Percentiles rank a stretch among this genome's conserved stretches.
Conservation (phyloP, 2,329 filamentous ascomycete genomes). For the Neophaeococcomyces mojaviensis region DNA sequence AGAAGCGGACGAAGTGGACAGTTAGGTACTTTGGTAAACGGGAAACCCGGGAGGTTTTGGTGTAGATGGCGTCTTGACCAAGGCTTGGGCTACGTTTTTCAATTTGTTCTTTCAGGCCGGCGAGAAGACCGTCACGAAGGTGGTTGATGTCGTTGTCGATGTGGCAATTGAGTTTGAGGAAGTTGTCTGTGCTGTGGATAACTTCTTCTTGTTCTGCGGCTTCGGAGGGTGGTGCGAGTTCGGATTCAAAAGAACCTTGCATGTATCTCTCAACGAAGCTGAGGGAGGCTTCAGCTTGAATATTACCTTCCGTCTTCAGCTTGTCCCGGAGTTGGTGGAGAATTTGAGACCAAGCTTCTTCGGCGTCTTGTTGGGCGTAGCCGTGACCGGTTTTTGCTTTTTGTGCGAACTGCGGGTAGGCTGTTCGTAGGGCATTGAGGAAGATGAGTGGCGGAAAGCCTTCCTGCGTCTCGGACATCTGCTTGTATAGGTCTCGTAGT, state of each 20-base stretch:
- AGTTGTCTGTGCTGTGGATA: constrained; percentile 61
- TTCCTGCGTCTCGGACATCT: constrained; percentile 82
- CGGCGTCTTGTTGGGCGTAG: constrained; percentile 96
- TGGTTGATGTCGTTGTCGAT: constrained; percentile 85
- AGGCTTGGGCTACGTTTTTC: constrained; percentile 80
- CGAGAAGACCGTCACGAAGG: constrained; percentile 76
- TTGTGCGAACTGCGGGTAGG: constrained; percentile 91
- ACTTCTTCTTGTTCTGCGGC: constrained; percentile 66
- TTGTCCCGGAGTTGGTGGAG: constrained; percentile 73
- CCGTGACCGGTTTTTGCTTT: constrained; percentile 71
- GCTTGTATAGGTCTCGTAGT: constrained; percentile 74
- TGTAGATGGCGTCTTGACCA: constrained; percentile 73
- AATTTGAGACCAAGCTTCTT: constrained; percentile 97
- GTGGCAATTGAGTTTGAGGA: constrained; percentile 93
- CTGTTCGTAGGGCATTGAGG: constrained; percentile 66
- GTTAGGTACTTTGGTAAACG: constrained; percentile 91
- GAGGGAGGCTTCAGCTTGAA: constrained; percentile 40
- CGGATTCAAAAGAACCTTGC: constrained; percentile 69
- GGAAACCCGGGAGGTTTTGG: constrained; percentile 82
- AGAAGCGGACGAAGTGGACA: constrained; percentile 96
- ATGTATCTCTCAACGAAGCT: constrained; percentile 90
- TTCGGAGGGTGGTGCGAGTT: constrained; percentile 69
- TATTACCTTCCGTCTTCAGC: constrained; percentile 47
- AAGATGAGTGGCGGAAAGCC: constrained; percentile 80
- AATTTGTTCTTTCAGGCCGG: constrained; percentile 76